Base-by-base conservation (phyloP, 768 basidiomycete species). In the Leccinum subtestaceum region DNA sequence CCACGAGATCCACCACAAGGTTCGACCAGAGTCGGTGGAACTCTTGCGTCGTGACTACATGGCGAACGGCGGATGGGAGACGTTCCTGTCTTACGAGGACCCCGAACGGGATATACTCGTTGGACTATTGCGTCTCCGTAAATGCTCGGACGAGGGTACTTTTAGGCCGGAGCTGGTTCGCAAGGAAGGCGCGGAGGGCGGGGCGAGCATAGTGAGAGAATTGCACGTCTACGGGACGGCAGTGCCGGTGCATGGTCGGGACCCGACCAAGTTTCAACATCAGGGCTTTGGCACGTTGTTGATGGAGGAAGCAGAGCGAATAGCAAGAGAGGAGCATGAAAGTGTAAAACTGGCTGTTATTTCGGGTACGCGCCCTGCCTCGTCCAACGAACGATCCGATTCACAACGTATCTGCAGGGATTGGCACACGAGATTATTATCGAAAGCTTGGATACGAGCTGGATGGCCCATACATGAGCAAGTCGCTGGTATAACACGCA, bases 21-120 rank as follows among this genome's bases (percentile, higher is more conserved):
- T 98, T 49, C 86, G 95, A 21, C 95, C 95, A 59, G 92, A 96
- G 72, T 89, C 92, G 15, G 91, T 97, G 53, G 97, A 99, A 74
- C 86, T 99, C 4, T 85, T 99, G 34, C 84, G 97, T 58, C 82
- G 97, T 43, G 97, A 99, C 72, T 99, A 99, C 73, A 78, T 90
- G 3, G 97, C 97, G 31, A 99, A 98, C 69, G 96, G 95, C 6
- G 95, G 97, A 49, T 99, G 97, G 97, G 97, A 99, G 77, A 98
- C 97, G 2, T 99, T 99, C 83, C 77, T 99, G 5, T 96, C 95
- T 29, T 99, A 98, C 70, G 97, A 99, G 76, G 97, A 99, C 72
- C 96, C 97, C 6, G 94, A 95, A 74, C 86, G 85, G 55, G 97
- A 99, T 68, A 98, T 99, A 72, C 85, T 99, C 48, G 86, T 99